Evolutionary conservation across 257 asterid genomes (phyloP).

Genomic region (Schizonepeta tenuifolia): DNA sequence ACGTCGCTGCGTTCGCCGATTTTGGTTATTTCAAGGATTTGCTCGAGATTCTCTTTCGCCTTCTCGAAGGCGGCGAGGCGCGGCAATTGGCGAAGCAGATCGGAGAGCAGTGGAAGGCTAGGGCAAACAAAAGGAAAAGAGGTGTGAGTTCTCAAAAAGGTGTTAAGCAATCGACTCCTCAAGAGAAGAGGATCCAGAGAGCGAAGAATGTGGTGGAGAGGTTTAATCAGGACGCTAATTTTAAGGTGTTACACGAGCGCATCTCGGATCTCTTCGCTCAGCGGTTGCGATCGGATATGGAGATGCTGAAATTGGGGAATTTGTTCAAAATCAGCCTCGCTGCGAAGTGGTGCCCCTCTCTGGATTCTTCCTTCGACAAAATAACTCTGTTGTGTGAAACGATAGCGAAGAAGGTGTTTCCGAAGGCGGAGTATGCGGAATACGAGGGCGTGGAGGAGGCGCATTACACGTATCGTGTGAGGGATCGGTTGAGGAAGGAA

Average conservation of each 20-base stretch:
- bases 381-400: constrained; percentile 51
- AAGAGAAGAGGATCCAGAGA: constrained; percentile 30
- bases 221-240: constrained; percentile 40
- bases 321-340: constrained; percentile 44
- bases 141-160: too few relatives aligned
- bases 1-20: too few relatives aligned
- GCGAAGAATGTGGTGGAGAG: constrained; percentile 48
- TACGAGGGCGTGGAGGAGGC: constrained; percentile 48
- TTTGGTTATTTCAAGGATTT: too few relatives aligned
- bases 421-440: constrained; percentile 42
- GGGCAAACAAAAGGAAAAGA: too few relatives aligned
- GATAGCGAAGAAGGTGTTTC: constrained; percentile 51
- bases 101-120: too few relatives aligned
- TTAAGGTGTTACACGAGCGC: constrained; percentile 44
- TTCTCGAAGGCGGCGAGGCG: too few relatives aligned
- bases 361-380: constrained; percentile 51
- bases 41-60: too few relatives aligned
- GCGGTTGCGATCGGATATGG: constrained; percentile 41
- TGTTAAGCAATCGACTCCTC: too few relatives aligned
- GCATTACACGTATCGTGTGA: constrained; percentile 51
- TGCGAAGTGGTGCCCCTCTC: constrained; percentile 66
- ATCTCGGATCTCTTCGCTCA: constrained; percentile 46
- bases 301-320: constrained; percentile 34
- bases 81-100: too few relatives aligned
- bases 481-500: constrained; percentile 63